Percentiles rank a stretch among this genome's conserved stretches.
Evolutionary conservation across 306 rosid genomes (phyloP).

Genomic region (Cucurbita ficifolia): DNA sequence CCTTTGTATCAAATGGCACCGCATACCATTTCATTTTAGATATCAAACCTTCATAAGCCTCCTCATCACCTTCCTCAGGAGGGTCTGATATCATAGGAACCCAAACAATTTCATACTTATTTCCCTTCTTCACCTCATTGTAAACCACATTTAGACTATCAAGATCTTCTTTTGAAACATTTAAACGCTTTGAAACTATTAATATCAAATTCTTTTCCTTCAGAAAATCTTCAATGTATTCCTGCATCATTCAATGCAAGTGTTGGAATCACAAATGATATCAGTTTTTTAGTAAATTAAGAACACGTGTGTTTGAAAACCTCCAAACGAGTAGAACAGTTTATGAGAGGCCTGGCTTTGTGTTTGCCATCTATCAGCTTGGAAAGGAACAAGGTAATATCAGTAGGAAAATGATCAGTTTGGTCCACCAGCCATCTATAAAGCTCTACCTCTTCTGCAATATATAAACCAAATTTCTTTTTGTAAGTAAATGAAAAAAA

Average conservation of each 20-base stretch:
- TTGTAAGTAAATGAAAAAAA: too few relatives aligned
- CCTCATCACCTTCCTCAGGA: neutral
- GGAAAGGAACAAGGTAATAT: neutral
- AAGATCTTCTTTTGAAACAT: neutral
- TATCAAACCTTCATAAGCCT: neutral
- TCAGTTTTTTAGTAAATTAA: neutral
- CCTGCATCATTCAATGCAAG: neutral
- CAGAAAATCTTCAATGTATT: neutral
- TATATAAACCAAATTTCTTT: neutral
- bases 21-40: neutral
- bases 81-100: neutral
- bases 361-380: neutral
- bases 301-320: neutral
- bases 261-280: neutral
- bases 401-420: slow-evolving; percentile 4
- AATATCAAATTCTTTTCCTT: neutral
- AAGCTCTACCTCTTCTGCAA: neutral
- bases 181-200: neutral
- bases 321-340: neutral
- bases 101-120: neutral
- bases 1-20: neutral
- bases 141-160: neutral
- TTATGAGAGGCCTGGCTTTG: slow-evolving; percentile 2
- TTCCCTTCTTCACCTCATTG: neutral
- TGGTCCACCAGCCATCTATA: slow-evolving; percentile 3